Evolutionary conservation across 768 basidiomycete species (phyloP), one percentile per base, ranked within the genome.

Genomic region (Xerocomellus chrysenteron): DNA sequence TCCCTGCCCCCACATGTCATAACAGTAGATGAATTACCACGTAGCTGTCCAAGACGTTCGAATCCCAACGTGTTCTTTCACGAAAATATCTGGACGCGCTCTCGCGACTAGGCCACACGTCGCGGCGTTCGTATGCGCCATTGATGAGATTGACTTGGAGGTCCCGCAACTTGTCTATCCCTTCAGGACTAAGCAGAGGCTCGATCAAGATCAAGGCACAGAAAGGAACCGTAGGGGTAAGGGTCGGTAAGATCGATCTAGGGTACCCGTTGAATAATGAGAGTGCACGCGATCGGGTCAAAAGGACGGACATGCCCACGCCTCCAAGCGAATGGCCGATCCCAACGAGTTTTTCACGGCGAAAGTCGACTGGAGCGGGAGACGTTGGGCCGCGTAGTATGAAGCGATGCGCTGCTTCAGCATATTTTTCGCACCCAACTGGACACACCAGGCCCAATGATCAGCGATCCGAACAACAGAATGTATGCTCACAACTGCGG

Each of bases 301-400:
- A 19, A 58, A 81, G 54, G 62, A 87, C 87, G 54, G 62, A 87
- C 87, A 86, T 80, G 21, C 82, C 74, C 54, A 85, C 84, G 39
- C 80, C 86, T 14, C 87, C 87, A 19, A 89, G 70, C 1, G 86
- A 87, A 66, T 89, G 87, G 0, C 86, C 87, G 17, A 89, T 77
- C 3, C 85, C 86, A 37, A 87, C 75, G 3, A 89, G 70, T 43
- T 76, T 81, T 57, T 83, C 71, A 21, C 63, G 68, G 28, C 66
- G 63, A 67, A 86, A 86, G 55, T 85, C 75, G 33, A 82, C 73
- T 10, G 66, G 62, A 10, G 74, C 75, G 19, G 73, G 75, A 55
- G 75, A 63, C 26, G 69, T 62, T 7, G 74, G 72, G 5, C 75
- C 78, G 4, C 70, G 73, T 5, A 73, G 72, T 36, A 87, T 75